Evolutionary conservation across 129 eudicot genomes (phyloP).

Genomic region (Ambrosia trifida): DNA sequence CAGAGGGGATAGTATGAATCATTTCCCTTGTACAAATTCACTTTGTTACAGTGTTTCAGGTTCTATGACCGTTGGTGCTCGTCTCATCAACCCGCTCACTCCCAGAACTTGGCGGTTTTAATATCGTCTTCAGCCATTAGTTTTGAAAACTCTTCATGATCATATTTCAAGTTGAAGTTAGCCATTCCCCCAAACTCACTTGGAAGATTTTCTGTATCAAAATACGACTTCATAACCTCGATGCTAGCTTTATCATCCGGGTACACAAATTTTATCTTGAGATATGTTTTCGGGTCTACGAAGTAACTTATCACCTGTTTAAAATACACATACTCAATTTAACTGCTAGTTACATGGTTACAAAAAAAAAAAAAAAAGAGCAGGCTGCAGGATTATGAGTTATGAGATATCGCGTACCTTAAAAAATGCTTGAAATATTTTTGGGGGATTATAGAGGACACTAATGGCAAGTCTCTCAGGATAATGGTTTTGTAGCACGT

Average conservation of each 20-base stretch:
- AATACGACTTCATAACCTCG: constrained; percentile 65
- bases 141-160: constrained; percentile 79
- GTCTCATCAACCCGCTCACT: constrained; percentile 1
- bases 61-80: background rate
- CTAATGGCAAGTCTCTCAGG: constrained; percentile 82
- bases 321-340: background rate
- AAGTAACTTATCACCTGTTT: constrained; percentile 72
- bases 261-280: constrained; percentile 71
- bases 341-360: background rate
- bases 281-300: constrained; percentile 68
- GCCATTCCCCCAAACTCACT: constrained; percentile 83
- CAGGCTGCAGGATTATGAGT: background rate
- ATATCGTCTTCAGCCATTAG: constrained; percentile 74
- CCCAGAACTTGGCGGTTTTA: constrained; percentile 66
- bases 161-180: constrained; percentile 54
- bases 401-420: constrained; percentile 41
- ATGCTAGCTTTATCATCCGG: constrained; percentile 66
- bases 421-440: constrained; percentile 67
- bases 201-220: constrained; percentile 82
- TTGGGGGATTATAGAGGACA: constrained; percentile 72
- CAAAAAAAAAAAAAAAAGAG: background rate
- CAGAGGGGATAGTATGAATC: background rate
- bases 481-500: constrained; percentile 76
- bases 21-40: background rate
- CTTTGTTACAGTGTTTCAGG: background rate